A percentile compares a stretch with the other conserved stretches of the same genome.
Evolutionary conservation across 75 land plant genomes (phyloP).

Genomic region (Adiantum capillusveneris): DNA sequence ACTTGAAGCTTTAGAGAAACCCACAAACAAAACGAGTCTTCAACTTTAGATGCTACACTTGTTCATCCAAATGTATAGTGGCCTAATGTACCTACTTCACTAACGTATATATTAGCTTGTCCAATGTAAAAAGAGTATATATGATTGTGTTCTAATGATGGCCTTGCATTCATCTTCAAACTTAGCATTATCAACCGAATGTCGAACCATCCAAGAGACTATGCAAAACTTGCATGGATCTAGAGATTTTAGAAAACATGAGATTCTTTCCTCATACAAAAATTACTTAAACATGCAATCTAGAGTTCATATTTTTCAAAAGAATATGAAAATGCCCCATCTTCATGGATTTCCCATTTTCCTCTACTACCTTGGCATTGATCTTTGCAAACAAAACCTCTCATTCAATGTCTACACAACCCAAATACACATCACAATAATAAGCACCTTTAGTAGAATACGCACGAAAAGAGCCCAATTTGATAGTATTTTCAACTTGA

Average conservation of each 20-base stretch:
- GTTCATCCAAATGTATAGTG: not conserved
- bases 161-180: slow-evolving; percentile 98
- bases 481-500: too few relatives aligned
- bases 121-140: slow-evolving; percentile 89
- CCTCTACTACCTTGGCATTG: slow-evolving; percentile 65
- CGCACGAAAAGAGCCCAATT: too few relatives aligned
- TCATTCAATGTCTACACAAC: slow-evolving; percentile 73
- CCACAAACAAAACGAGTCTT: slow-evolving; percentile 1
- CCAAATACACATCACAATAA: too few relatives aligned
- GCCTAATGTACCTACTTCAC: slow-evolving; percentile 64
- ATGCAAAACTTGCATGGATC: slow-evolving; percentile 68
- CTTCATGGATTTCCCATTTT: slow-evolving; percentile 66
- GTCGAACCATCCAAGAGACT: slow-evolving; percentile 85
- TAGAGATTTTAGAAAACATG: slow-evolving; percentile 8
- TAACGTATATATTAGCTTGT: slow-evolving; percentile 80
- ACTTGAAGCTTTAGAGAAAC: slow-evolving; percentile 50
- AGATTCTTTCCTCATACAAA: too few relatives aligned
- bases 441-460: too few relatives aligned
- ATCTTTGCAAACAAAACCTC: slow-evolving; percentile 74
- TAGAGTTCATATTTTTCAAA: slow-evolving; percentile 44
- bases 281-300: too few relatives aligned
- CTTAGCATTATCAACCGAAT: slow-evolving; percentile 84
- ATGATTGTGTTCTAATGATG: slow-evolving; percentile 93
- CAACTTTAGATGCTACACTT: not conserved
- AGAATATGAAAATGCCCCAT: slow-evolving; percentile 45